Conservation (phyloP, 768 basidiomycete genomes). For the Terana coerulea region DNA sequence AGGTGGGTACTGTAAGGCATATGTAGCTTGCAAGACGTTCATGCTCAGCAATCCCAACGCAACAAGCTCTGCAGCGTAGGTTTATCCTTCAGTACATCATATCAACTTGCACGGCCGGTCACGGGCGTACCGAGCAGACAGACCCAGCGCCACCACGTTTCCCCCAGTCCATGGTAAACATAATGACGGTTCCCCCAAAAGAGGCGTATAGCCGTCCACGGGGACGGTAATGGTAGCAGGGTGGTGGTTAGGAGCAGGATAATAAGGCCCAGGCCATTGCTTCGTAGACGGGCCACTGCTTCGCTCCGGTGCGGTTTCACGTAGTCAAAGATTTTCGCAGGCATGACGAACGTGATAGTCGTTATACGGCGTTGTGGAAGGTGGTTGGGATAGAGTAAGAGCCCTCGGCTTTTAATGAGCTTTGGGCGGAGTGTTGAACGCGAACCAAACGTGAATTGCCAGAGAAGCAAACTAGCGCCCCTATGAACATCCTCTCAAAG, state of each 20-base stretch:
- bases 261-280: slow-evolving; percentile 31
- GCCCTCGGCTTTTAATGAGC: too few species aligned
- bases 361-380: too few species aligned
- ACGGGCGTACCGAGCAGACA: slow-evolving; percentile 29
- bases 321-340: slow-evolving; percentile 17
- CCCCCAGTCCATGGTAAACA: neutral
- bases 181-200: slow-evolving; percentile 17
- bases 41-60: slow-evolving; percentile 28
- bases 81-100: too few species aligned
- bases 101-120: neutral
- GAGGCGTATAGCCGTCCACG: slow-evolving; percentile 32
- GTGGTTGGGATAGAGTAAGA: too few species aligned
- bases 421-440: too few species aligned
- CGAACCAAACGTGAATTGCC: too few species aligned
- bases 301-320: slow-evolving; percentile 35
- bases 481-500: too few species aligned
- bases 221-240: slow-evolving; percentile 34
- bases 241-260: slow-evolving; percentile 32
- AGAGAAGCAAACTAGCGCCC: too few species aligned
- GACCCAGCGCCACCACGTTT: slow-evolving; percentile 16
- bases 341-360: too few species aligned
- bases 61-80: slow-evolving; percentile 25
- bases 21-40: slow-evolving; percentile 33
- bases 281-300: slow-evolving; percentile 36
- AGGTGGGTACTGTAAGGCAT: slow-evolving; percentile 35